Conservation (phyloP, 108 stramenopile species). For the Schizochytrium sp. region DNA sequence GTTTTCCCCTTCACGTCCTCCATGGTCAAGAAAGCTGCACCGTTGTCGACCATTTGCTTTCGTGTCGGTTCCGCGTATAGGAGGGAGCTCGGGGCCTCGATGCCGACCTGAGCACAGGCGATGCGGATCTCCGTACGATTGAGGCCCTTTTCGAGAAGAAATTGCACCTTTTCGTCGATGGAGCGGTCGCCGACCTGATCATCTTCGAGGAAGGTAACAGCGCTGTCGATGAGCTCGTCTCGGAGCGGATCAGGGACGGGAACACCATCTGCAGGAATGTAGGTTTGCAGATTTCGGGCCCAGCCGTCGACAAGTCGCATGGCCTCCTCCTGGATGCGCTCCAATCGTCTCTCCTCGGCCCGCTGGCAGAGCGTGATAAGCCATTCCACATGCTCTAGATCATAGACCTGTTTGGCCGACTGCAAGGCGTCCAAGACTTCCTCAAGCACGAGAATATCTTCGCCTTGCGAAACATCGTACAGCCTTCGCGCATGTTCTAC, state of each 20-base stretch:
- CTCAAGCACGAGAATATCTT: neutral
- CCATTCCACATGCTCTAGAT: neutral
- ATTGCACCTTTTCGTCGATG: neutral
- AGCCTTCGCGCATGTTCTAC: neutral
- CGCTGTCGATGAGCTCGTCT: slow-evolving; percentile 3
- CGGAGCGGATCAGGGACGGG: neutral
- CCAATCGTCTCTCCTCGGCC: neutral
- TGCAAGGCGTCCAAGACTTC: neutral
- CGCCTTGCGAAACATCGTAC: neutral
- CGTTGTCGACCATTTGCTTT: neutral
- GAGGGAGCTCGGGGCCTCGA: neutral
- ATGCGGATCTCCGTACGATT: neutral
- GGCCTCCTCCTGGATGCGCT: neutral
- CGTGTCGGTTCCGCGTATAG: neutral
- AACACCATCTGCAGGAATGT: neutral
- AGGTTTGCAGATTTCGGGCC: neutral
- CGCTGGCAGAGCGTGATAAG: neutral
- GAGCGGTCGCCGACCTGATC: neutral
- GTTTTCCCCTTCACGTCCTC: neutral
- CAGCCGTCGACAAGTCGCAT: neutral
- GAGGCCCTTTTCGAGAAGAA: neutral
- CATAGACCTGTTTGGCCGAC: neutral
- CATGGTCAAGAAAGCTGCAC: neutral
- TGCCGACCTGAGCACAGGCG: slow-evolving; percentile 7
- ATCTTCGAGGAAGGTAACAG: neutral